Base-by-base conservation (phyloP, 2,329 filamentous ascomycete species). In the Monosporascus sp. region DNA sequence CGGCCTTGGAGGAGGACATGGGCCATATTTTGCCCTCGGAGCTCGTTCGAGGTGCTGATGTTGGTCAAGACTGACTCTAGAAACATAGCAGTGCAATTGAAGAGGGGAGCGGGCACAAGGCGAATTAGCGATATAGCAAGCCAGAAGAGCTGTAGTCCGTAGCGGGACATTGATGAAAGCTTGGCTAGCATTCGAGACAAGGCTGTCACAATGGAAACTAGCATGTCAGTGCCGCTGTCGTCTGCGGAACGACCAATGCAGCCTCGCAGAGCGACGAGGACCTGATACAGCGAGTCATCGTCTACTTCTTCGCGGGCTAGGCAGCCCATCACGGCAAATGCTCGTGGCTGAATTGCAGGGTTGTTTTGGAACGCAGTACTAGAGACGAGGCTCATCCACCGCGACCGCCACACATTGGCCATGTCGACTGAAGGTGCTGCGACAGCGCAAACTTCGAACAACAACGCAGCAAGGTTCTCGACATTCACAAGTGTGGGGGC, bases 311-410 rank as follows among this genome's bases (percentile, higher is more conserved):
- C 84, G n/a, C 83, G 76, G 24, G 85, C 84, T 9, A 88, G 69
- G 59, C 84, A 88, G 15, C 85, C 85, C 84, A 88, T 87, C 41
- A 88, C 84, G 2, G 83, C 80, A 60, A 88, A 88, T 1, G 85
- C 85, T 20, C 83, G 75, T 6, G 85, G 84, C 58, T 88, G 85
- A 52, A 88, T 85, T 2, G 85, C 84, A 8, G 84, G 85, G 62
- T 88, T 88, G 63, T 84, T 87, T 63, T 88, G 85, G 64, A 88
- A 88, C 0, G 85, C 85, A 9, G 84, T 88, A 63, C 85, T 88
- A 17, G 85, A 84, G 39, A 88, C 84, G 22, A 88, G 72, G 60
- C 84, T 87, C 85, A 88, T 88, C 85, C 85, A 88, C 20, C 85
- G 78, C 20, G 85, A 84, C 25, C 85, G 79, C 85, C 85, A 88